Base-by-base conservation (phyloP, 441 rosid genomes). In the Gossypium laxum region DNA sequence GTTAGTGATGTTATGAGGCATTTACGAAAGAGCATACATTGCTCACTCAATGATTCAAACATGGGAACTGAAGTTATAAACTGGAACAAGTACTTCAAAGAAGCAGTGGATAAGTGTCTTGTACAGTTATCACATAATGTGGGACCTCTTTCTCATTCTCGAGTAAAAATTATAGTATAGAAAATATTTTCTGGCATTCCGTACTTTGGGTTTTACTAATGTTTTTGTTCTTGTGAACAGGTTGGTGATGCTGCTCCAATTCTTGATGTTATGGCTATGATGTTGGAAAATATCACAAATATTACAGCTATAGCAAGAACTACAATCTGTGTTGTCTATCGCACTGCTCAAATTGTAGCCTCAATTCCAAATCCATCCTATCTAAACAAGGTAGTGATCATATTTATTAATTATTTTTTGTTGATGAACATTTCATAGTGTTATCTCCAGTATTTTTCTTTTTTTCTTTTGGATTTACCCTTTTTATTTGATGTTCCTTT, bases 201-300 rank as follows among this genome's bases (percentile, higher is more conserved):
- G 34, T 57, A 30, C 38, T 34, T 12, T 32, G 45, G 28, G 3
- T 67, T 67, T 47, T 48, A 50, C 24, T 67, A 14, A 0, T 26
- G 43, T 1, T 26, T 57, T 51, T 50, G n/a, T 50, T 50, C 47
- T 50, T 67, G 43, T 78, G 68, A 15, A 52, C 81, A 92, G 98
- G 92, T 92, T 65, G 99, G 99, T 78, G 97, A 95, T 80, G 93
- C 97, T 43, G 92, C 93, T 67, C 93, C 97, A 34, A 85, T 91
- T 76, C 92, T 95, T 74, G 95, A 91, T 74, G 80, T 88, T 43
- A 89, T 91, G 97, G 95, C 98, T 73, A 82, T 78, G 76, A 91
- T 87, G 90, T 78, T 95, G 85, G 98, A 92, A 83, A 92, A 90
- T 79, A 86, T 91, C 72, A 87, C 98, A 74, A 83, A 81, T 80